phyloP scores from a whole-genome alignment of 148 eudicot genomes.

The Nyssa sinensis region DNA sequence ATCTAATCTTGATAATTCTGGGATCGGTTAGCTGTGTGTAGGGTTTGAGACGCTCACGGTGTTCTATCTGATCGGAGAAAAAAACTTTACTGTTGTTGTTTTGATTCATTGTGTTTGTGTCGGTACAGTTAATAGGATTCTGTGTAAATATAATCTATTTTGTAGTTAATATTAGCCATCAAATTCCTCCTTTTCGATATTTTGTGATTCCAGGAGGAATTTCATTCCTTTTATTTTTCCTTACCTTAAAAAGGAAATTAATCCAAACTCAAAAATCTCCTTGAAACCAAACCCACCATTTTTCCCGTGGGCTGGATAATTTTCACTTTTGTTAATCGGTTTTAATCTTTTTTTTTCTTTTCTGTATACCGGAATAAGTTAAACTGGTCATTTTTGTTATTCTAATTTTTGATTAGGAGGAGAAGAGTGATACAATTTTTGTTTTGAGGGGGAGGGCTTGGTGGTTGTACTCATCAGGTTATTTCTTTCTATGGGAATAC shows the following conservation, averaged over 20 bases:
- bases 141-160: constrained; percentile 27
- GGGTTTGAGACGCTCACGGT: constrained; percentile 18
- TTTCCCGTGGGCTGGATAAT: constrained; percentile 48
- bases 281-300: constrained; percentile 38
- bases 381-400: constrained; percentile 5
- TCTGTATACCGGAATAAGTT: constrained; percentile 26
- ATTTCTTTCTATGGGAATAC: constrained; percentile 71
- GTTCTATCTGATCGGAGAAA: neutral
- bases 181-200: constrained; percentile 30
- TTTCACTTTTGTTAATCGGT: constrained; percentile 20
- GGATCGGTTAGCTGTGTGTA: constrained; percentile 29
- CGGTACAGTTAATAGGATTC: constrained; percentile 10
- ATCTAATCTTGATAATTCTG: constrained; percentile 39
- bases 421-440: constrained; percentile 15
- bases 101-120: constrained; percentile 13
- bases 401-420: constrained; percentile 11
- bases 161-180: constrained; percentile 16
- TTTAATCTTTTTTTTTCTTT: no score
- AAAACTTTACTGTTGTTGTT: constrained; percentile 14
- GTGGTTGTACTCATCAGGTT: constrained; percentile 28
- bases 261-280: neutral
- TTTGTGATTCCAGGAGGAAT: constrained; percentile 31
- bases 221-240: constrained; percentile 4
- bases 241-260: neutral
- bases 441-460: constrained; percentile 14